Conservation (phyloP, 2,329 filamentous ascomycete genomes). For the Alternaria atra region DNA sequence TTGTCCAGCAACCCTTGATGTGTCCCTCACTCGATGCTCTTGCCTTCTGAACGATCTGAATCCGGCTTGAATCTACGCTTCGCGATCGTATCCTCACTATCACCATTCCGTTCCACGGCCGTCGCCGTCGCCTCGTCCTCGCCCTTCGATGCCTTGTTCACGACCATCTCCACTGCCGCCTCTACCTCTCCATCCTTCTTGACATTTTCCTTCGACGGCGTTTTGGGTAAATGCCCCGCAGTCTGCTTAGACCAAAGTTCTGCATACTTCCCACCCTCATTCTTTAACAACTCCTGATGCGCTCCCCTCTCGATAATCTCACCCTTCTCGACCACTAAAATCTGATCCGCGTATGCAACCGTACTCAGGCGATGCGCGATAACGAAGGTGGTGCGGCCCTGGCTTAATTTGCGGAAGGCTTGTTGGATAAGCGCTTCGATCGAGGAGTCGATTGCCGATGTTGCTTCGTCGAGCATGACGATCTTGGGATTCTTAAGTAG, state of each 20-base stretch:
- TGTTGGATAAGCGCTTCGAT: conserved; percentile 73
- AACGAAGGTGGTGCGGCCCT: conserved; percentile 71
- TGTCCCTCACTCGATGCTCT: too few relatives aligned
- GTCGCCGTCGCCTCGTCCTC: conserved; percentile 30
- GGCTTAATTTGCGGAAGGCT: conserved; percentile 66
- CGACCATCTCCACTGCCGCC: conserved; percentile 17
- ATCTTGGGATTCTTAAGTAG: conserved; percentile 83
- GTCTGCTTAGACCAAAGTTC: conserved; percentile 91
- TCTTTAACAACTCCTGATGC: conserved; percentile 76
- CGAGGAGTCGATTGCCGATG: conserved; percentile 81
- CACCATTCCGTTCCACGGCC: conserved; percentile 22
- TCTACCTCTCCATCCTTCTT: conserved; percentile 18
- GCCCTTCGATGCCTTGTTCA: conserved; percentile 36
- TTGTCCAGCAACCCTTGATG: too few relatives aligned
- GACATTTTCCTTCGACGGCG: conserved; percentile 24
- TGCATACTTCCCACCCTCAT: conserved; percentile 74
- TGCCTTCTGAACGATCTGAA: too few relatives aligned
- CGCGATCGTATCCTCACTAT: conserved; percentile 16
- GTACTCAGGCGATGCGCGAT: conserved; percentile 83
- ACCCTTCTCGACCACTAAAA: conserved; percentile 79
- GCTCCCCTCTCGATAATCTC: conserved; percentile 79
- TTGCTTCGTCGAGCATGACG: conserved; percentile 86
- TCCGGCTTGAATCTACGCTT: conserved; percentile 19
- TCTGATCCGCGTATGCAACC: conserved; percentile 85
- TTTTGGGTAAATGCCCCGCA: conserved; percentile 35